Percentiles rank a stretch among this genome's conserved stretches.
Conservation (phyloP, 2,329 filamentous ascomycete species). For the Botryotinia globosa region DNA sequence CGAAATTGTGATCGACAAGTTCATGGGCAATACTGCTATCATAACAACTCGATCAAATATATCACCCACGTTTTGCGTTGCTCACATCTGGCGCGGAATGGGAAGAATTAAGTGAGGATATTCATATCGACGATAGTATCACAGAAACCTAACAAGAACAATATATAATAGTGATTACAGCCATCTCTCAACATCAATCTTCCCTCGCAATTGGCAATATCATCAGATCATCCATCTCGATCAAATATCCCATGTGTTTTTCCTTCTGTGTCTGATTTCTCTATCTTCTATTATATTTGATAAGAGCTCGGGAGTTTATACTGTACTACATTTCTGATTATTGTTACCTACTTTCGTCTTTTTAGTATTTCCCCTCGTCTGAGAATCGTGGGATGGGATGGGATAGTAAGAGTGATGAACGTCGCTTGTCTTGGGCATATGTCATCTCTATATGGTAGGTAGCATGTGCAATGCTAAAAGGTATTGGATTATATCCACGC, state of each 20-base stretch:
- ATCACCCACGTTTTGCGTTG: slow-evolving; percentile 49
- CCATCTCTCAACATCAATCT: slow-evolving; percentile 45
- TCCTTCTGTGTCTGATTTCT: slow-evolving; percentile 48
- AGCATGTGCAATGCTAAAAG: slow-evolving; percentile 46
- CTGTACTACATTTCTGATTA: slow-evolving; percentile 43
- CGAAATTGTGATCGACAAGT: slow-evolving; percentile 51
- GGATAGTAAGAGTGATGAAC: slow-evolving; percentile 41
- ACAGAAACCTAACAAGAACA: slow-evolving; percentile 28
- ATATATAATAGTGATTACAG: slow-evolving; percentile 50
- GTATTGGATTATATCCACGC: slow-evolving; percentile 42
- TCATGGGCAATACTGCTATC: slow-evolving; percentile 50
- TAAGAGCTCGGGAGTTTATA: slow-evolving; percentile 48
- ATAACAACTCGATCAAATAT: slow-evolving; percentile 46
- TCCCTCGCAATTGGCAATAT: slow-evolving; percentile 54
- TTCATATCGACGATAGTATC: background rate
- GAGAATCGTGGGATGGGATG: slow-evolving; percentile 39
- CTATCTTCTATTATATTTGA: slow-evolving; percentile 44
- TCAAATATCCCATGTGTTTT: slow-evolving; percentile 57
- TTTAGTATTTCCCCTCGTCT: slow-evolving; percentile 37
- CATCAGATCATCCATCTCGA: slow-evolving; percentile 54
- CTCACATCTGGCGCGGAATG: slow-evolving; percentile 54
- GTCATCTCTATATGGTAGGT: slow-evolving; percentile 41
- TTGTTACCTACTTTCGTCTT: slow-evolving; percentile 43
- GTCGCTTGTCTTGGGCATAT: slow-evolving; percentile 46
- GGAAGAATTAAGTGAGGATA: slow-evolving; percentile 47